Conservation (phyloP, 2,329 filamentous ascomycete genomes). For the Boeremia exigua region DNA sequence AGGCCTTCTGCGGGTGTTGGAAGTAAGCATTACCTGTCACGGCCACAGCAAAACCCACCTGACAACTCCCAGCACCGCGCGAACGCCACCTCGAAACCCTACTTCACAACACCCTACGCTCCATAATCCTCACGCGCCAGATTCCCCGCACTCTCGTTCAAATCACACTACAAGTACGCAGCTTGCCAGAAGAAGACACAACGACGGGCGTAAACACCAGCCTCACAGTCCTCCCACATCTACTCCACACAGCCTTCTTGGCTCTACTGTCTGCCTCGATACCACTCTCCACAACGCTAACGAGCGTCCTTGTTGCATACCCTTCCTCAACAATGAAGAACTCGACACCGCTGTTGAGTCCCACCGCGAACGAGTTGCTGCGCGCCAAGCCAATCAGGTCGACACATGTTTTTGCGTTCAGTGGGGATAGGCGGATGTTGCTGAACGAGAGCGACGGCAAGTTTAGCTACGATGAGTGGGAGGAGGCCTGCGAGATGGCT, state of each 20-base stretch:
- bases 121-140: slow-evolving; percentile 75
- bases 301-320: slow-evolving; percentile 82
- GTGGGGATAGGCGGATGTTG: slow-evolving; percentile 68
- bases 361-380: slow-evolving; percentile 67
- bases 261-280: slow-evolving; percentile 83
- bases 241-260: slow-evolving; percentile 83
- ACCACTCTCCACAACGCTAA: slow-evolving; percentile 76
- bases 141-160: slow-evolving; percentile 82
- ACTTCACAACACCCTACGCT: slow-evolving; percentile 73
- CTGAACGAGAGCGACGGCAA: slow-evolving; percentile 81
- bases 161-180: slow-evolving; percentile 77
- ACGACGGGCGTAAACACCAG: slow-evolving; percentile 70
- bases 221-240: slow-evolving; percentile 77
- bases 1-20: slow-evolving; percentile 84
- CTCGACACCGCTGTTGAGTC: slow-evolving; percentile 57
- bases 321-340: slow-evolving; percentile 68
- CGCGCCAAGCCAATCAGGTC: slow-evolving; percentile 77
- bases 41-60: background rate
- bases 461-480: slow-evolving; percentile 80
- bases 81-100: slow-evolving; percentile 80
- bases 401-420: slow-evolving; percentile 83
- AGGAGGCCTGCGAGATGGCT: slow-evolving; percentile 69
- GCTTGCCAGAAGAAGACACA: slow-evolving; percentile 70
- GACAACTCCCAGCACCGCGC: slow-evolving; percentile 41
- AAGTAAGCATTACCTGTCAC: slow-evolving; percentile 57